phyloP scores from a whole-genome alignment of 192 early-diverging fungal species.

The Coemansia sp. region DNA sequence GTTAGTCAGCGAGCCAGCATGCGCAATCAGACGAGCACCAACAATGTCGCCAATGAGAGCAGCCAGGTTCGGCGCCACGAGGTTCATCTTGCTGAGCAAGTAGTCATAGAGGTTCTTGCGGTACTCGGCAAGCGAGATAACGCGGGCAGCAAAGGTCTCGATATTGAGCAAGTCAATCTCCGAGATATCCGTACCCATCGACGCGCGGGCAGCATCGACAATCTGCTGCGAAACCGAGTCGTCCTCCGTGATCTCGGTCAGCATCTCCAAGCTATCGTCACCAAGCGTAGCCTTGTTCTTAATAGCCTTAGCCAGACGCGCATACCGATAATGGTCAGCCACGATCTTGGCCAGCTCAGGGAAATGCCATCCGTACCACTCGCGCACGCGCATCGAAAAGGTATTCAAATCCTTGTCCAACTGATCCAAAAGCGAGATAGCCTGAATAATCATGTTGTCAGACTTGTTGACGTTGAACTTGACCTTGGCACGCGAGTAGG shows the following conservation, averaged over 20 bases:
- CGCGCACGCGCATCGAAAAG: conserved; percentile 94
- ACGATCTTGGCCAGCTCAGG: conserved; percentile 98
- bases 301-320: conserved; percentile 87
- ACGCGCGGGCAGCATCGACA: conserved; percentile 89
- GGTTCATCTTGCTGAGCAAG: conserved; percentile 93
- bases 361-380: conserved; percentile 99
- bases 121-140: conserved; percentile 92
- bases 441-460: conserved; percentile 97
- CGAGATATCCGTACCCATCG: conserved; percentile 98
- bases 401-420: conserved; percentile 99
- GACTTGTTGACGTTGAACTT: conserved; percentile 99
- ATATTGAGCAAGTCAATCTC: conserved; percentile 97
- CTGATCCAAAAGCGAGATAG: conserved; percentile 94
- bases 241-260: conserved; percentile 86
- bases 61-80: conserved; percentile 95
- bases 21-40: conserved; percentile 95
- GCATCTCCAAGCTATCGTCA: conserved; percentile 71
- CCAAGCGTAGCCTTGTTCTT: conserved; percentile 90
- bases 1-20: conserved; percentile 96
- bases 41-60: conserved; percentile 95
- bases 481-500: conserved; percentile 97
- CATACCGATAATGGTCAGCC: conserved; percentile 90
- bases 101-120: conserved; percentile 91
- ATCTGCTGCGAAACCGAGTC: conserved; percentile 85
- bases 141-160: conserved; percentile 88